Conservation (phyloP, 257 asterid species). For the Dorcoceras hygrometricum region DNA sequence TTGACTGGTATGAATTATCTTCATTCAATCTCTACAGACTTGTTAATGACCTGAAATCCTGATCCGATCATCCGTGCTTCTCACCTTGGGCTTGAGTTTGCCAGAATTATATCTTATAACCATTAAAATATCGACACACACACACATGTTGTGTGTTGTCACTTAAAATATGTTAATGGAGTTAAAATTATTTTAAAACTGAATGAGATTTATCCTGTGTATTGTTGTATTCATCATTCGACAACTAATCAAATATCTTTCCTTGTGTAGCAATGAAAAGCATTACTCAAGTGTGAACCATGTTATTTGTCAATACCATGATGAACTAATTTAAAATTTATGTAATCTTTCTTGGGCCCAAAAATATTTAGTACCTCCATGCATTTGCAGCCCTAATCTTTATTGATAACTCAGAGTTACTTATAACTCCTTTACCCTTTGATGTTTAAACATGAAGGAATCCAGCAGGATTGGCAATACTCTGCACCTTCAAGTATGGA, state of each 20-base stretch:
- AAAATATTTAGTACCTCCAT: not conserved
- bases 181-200: too few relatives aligned
- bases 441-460: constrained; percentile 48
- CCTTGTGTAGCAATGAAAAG: not conserved
- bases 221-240: not conserved
- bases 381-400: not conserved
- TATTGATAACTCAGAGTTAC: not conserved
- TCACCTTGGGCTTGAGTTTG: not conserved
- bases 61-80: too few relatives aligned
- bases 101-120: not conserved
- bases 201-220: not conserved
- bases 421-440: constrained; percentile 9
- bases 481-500: constrained; percentile 92
- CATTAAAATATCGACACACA: not conserved
- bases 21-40: constrained; percentile 12
- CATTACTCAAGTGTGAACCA: not conserved
- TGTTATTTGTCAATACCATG: too few relatives aligned
- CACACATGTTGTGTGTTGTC: not conserved
- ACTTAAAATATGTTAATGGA: not conserved
- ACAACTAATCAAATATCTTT: not conserved
- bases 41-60: not conserved
- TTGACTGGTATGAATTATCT: constrained; percentile 67
- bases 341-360: not conserved
- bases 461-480: constrained; percentile 93
- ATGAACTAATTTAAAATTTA: not conserved